Base-by-base conservation (phyloP, 202 grass and related monocot species). In the Zizania palustris region DNA sequence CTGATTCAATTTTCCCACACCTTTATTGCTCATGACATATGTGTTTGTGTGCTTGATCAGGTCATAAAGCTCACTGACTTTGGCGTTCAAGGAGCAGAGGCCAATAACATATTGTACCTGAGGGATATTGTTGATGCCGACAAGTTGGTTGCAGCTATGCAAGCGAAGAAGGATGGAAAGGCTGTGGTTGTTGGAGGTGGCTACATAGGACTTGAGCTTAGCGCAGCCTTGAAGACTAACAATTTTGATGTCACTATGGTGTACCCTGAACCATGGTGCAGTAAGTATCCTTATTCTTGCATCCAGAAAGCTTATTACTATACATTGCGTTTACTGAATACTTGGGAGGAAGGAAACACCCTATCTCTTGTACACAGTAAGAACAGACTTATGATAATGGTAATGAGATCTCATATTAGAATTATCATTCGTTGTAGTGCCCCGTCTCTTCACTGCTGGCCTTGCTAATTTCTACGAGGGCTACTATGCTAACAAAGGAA, bases 201-300 rank as follows among this genome's bases (percentile, higher is more conserved):
- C 53, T 98, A 98, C 76, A 98, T 98, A 14, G 96, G 96, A 15
- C 91, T 98, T 60, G 96, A 98, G 81, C 87, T 95, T 42, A 88
- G 87, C 49, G 85, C 96, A 45, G 91, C 90, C 55, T 50, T 98
- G 67, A 90, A 87, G 56, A 78, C 76, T 2, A 98, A 98, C 72
- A 92, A 98, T 74, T 90, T 98, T 42, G 91, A 98, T 88, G 91
- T 95, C 60, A 95, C 89, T 10, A 95, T 98, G 96, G 92, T 98
- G 80, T 98, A 95, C 80, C 96, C 91, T 35, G 96, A 92, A 74
- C 91, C 91, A 16, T 95, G 91, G 91, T 98, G 96, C 89, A 98
- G 96, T 98, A 98, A 85, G 96, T 92, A 20, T 20, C 10, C 21
- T 67, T 8, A 3, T 69, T 71, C 33, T 63, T 20, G 33, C 7